A percentile compares a stretch with the other conserved stretches of the same genome.
Evolutionary conservation across 2,329 filamentous ascomycete genomes (phyloP).

Genomic region (Aspergillus tanneri): DNA sequence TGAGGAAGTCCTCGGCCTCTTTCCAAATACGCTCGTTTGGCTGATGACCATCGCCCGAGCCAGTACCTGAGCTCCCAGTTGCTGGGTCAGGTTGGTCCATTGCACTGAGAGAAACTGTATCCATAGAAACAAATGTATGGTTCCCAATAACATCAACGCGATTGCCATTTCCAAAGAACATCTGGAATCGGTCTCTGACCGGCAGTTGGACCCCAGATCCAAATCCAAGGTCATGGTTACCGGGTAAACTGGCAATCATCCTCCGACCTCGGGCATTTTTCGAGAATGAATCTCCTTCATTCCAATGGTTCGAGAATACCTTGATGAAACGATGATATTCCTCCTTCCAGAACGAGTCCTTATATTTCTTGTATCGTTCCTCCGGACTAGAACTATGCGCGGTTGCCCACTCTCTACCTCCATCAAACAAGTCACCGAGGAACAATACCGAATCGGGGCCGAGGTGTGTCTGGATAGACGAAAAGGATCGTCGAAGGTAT

Average conservation of each 20-base stretch:
- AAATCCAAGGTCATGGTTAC: slow-evolving; percentile 94
- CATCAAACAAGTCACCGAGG: slow-evolving; percentile 91
- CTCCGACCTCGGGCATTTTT: slow-evolving; percentile 67
- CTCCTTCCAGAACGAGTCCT: slow-evolving; percentile 76
- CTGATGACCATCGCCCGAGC: slow-evolving; percentile 50
- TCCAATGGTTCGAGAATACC: slow-evolving; percentile 76
- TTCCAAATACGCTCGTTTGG: slow-evolving; percentile 65
- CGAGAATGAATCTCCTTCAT: slow-evolving; percentile 55
- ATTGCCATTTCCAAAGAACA: slow-evolving; percentile 89
- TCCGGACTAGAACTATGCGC: slow-evolving; percentile 59
- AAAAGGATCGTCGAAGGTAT: slow-evolving; percentile 81
- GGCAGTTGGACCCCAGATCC: slow-evolving; percentile 77
- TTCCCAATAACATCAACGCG: slow-evolving; percentile 89
- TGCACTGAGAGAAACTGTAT: slow-evolving; percentile 84
- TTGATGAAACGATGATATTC: slow-evolving; percentile 85
- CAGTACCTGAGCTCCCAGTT: slow-evolving; percentile 49
- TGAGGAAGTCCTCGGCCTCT: slow-evolving; percentile 74
- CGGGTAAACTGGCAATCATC: slow-evolving; percentile 80
- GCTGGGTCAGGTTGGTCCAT: slow-evolving; percentile 55
- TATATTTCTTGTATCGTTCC: slow-evolving; percentile 71
- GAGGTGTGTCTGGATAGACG: slow-evolving; percentile 70
- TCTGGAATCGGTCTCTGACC: slow-evolving; percentile 78
- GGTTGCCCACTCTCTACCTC: slow-evolving; percentile 91
- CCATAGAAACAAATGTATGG: slow-evolving; percentile 90
- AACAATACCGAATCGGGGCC: slow-evolving; percentile 89